Conservation (phyloP, 805 yeast genomes). For the Limtongia smithiae region DNA sequence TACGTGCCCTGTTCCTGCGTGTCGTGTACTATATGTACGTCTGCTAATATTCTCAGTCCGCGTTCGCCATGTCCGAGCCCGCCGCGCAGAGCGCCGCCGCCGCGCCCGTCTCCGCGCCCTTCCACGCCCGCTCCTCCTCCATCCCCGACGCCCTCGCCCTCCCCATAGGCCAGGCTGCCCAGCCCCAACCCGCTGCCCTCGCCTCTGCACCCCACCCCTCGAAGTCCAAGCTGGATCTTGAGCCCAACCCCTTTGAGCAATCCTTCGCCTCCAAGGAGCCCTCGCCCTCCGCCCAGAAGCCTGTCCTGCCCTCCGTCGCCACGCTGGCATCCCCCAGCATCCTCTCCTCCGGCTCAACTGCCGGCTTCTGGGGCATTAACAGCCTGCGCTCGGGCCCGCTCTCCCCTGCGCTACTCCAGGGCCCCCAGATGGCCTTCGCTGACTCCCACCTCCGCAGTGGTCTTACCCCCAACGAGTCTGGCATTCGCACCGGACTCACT, state of each 20-base stretch:
- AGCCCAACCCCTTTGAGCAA: slow-evolving; percentile 93
- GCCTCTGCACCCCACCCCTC: background rate
- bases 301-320: slow-evolving; percentile 30
- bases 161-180: no score
- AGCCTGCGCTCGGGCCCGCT: slow-evolving; percentile 38
- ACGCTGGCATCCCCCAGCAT: slow-evolving; percentile 30
- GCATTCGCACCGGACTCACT: slow-evolving; percentile 48
- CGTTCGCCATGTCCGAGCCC: slow-evolving; percentile 1
- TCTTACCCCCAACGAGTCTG: slow-evolving; percentile 72
- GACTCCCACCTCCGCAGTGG: slow-evolving; percentile 47
- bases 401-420: slow-evolving; percentile 40
- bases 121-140: background rate
- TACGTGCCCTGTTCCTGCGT: no score
- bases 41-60: no score
- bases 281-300: slow-evolving; percentile 17
- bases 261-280: slow-evolving; percentile 69
- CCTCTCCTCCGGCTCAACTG: slow-evolving; percentile 15
- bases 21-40: no score
- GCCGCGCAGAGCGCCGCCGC: slow-evolving; percentile 1
- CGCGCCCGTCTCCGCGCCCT: background rate
- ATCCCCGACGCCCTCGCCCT: no score
- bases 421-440: slow-evolving; percentile 32
- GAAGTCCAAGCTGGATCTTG: slow-evolving; percentile 56
- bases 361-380: slow-evolving; percentile 23
- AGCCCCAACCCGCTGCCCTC: background rate